A percentile compares a stretch with the other conserved stretches of the same genome.
phyloP scores from a whole-genome alignment of 805 yeast genomes.

The Metschnikowia chrysomelidarum region DNA sequence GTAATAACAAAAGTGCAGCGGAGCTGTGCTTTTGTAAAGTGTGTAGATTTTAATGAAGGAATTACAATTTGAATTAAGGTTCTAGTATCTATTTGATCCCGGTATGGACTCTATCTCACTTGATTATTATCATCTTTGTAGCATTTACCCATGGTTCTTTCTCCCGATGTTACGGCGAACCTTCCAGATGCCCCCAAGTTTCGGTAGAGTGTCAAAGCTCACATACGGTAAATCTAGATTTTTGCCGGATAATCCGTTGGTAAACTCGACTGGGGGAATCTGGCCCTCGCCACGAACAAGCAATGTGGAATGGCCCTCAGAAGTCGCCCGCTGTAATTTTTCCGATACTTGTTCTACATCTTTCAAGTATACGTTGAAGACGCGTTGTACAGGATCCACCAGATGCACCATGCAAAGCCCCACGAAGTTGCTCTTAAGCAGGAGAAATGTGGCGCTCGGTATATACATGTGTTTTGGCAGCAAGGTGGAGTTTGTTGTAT shows the following conservation, averaged over 20 bases:
- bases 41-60: neutral
- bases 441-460: conserved; percentile 4
- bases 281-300: conserved; percentile 64
- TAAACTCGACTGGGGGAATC: conserved; percentile 57
- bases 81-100: too few relatives aligned
- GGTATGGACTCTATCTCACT: too few relatives aligned
- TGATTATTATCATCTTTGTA: too few relatives aligned
- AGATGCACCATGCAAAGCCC: conserved; percentile 71
- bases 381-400: conserved; percentile 37
- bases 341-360: conserved; percentile 18
- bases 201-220: conserved; percentile 32
- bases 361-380: conserved; percentile 61
- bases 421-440: conserved; percentile 26
- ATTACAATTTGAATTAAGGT: too few relatives aligned
- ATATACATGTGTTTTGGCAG: neutral
- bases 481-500: conserved; percentile 1
- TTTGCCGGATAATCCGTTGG: conserved; percentile 7
- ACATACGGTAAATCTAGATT: conserved; percentile 19
- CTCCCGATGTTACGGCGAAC: conserved; percentile 36
- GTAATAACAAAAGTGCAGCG: conserved; percentile 6
- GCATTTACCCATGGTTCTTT: conserved; percentile 15
- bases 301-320: conserved; percentile 32
- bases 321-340: conserved; percentile 5
- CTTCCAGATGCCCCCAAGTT: conserved; percentile 56
- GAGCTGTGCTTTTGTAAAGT: conserved; percentile 2